Conservation (phyloP, 2,329 filamentous ascomycete genomes). For the Aspergillus pseudoglaucus region DNA sequence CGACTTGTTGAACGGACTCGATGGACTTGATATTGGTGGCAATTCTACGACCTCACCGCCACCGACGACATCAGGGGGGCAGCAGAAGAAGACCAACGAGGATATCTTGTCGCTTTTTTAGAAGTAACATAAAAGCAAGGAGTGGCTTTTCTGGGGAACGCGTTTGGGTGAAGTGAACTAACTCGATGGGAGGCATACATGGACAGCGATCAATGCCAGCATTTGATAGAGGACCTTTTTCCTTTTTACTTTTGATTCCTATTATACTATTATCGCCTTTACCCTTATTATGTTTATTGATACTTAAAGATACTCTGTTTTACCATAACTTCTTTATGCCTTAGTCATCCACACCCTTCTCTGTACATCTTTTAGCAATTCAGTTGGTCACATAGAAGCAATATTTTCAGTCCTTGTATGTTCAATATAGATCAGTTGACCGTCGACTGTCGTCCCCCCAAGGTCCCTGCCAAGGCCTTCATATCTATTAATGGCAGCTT, state of each 20-base stretch:
- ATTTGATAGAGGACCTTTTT: slow-evolving; percentile 1
- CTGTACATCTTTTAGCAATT: too few species aligned
- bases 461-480: too few species aligned
- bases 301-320: too few species aligned
- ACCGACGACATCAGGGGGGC: slow-evolving; percentile 12
- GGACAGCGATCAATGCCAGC: not conserved
- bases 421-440: too few species aligned
- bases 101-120: slow-evolving; percentile 53
- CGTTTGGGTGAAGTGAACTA: not conserved
- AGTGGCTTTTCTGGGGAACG: not conserved
- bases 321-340: too few species aligned
- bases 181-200: slow-evolving; percentile 1
- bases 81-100: slow-evolving; percentile 47
- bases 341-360: too few species aligned
- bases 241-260: not conserved
- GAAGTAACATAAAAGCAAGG: not conserved
- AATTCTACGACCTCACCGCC: slow-evolving; percentile 20
- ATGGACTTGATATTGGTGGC: slow-evolving; percentile 67
- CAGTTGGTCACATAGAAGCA: too few species aligned
- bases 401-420: too few species aligned
- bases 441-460: too few species aligned
- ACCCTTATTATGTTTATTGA: too few species aligned
- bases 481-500: too few species aligned
- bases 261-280: not conserved
- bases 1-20: slow-evolving; percentile 76